Evolutionary conservation across 106 monocot genomes (phyloP).

Genomic region (Hemerocallis citrina): DNA sequence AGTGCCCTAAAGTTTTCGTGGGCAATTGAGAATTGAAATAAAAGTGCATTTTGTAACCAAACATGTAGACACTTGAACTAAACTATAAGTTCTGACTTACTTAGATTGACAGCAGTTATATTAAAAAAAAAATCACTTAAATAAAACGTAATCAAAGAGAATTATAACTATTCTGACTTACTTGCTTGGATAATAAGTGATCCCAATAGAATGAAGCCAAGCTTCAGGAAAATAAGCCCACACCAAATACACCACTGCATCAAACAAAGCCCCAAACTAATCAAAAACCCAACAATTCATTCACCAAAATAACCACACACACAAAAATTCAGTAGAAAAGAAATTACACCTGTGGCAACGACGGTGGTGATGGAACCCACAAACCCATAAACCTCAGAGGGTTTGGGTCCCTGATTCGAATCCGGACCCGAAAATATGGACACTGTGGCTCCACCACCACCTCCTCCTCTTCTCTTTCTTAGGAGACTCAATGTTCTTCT

Average conservation of each 20-base stretch:
- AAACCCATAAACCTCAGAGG: conserved; percentile 95
- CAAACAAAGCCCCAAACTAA: conserved; percentile 7
- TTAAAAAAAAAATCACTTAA: neutral
- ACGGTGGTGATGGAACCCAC: conserved; percentile 93
- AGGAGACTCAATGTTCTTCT: conserved; percentile 64
- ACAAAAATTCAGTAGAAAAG: neutral
- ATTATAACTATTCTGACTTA: conserved; percentile 20
- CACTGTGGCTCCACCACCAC: neutral
- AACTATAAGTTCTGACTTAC: too few relatives aligned
- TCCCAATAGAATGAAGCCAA: conserved; percentile 75
- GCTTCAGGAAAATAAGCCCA: conserved; percentile 92
- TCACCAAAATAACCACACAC: neutral
- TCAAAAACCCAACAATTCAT: conserved; percentile 1
- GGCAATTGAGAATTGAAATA: too few relatives aligned
- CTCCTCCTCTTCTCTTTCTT: conserved; percentile 26
- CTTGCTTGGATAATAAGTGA: conserved; percentile 98
- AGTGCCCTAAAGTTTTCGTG: too few relatives aligned
- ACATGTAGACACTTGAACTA: neutral
- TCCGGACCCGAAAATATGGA: conserved; percentile 13
- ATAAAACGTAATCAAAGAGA: neutral
- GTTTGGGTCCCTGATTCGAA: conserved; percentile 60
- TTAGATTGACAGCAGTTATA: too few relatives aligned
- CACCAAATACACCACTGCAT: conserved; percentile 60
- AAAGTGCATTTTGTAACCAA: neutral
- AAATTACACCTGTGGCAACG: conserved; percentile 49